A percentile compares a stretch with the other conserved stretches of the same genome.
Evolutionary conservation across 164 flowering plant genomes (phyloP).

Genomic region (Brasenia schreberi): DNA sequence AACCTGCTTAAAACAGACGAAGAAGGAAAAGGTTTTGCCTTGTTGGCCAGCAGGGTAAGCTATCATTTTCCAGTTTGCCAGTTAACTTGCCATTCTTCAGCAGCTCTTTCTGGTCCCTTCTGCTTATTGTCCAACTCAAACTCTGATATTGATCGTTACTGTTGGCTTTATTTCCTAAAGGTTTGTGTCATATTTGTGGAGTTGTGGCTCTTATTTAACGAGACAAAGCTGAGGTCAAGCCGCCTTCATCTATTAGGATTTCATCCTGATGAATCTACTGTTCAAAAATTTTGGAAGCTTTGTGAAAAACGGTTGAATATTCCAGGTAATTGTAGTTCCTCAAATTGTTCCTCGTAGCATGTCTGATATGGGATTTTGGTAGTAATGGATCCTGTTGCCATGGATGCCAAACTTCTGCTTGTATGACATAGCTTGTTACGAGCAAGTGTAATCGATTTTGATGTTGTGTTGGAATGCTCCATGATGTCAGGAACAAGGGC

Average conservation of each 20-base stretch:
- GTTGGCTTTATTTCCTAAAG: constrained; percentile 21
- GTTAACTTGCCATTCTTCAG: background rate
- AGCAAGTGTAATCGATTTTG: too few species aligned
- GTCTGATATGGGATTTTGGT: too few species aligned
- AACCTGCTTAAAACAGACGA: constrained; percentile 21
- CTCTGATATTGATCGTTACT: background rate
- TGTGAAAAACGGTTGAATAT: constrained; percentile 60
- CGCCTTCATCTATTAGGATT: constrained; percentile 61
- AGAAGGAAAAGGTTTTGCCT: constrained; percentile 27
- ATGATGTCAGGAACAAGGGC: too few species aligned
- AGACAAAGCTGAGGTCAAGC: constrained; percentile 46
- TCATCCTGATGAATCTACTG: constrained; percentile 37
- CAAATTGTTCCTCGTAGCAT: too few species aligned
- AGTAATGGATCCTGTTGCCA: too few species aligned
- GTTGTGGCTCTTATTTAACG: constrained; percentile 66
- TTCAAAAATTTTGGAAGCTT: constrained; percentile 73
- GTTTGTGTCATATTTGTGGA: constrained; percentile 73
- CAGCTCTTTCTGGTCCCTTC: background rate
- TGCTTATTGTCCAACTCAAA: background rate
- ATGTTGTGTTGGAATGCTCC: too few species aligned
- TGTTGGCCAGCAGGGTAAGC: constrained; percentile 69
- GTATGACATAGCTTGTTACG: too few species aligned
- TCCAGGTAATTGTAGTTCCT: constrained; percentile 36
- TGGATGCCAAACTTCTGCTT: too few species aligned
- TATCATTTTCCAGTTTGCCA: background rate